Percentiles rank a stretch among this genome's conserved stretches.
Conservation (phyloP, 495 filamentous ascomycete genomes). For the Usnea hakonensis region DNA sequence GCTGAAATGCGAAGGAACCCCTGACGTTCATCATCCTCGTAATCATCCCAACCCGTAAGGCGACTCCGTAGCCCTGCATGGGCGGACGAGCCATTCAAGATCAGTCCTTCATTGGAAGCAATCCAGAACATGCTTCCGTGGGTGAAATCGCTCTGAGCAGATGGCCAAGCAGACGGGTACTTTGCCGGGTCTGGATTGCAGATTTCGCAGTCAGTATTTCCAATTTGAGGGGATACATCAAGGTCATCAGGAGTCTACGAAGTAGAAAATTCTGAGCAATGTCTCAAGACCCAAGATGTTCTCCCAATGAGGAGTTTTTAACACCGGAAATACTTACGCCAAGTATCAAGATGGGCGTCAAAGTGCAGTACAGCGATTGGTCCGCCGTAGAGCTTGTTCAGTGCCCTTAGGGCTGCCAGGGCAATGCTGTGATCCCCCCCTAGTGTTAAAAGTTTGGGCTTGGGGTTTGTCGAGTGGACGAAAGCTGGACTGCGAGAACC, state of each 20-base stretch:
- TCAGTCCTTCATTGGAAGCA: conserved; percentile 64
- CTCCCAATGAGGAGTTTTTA: not conserved
- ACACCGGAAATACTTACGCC: conserved; percentile 34
- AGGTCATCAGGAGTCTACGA: not conserved
- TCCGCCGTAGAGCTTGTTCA: conserved; percentile 60
- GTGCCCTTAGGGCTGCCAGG: conserved; percentile 63
- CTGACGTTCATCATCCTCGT: conserved; percentile 53
- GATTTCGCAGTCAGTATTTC: not conserved
- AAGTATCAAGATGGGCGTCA: conserved; percentile 76
- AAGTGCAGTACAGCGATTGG: conserved; percentile 77
- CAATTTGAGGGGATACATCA: not conserved
- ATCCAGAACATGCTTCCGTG: conserved; percentile 85
- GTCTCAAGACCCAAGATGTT: not conserved
- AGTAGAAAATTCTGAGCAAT: not conserved
- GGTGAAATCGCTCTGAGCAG: conserved; percentile 64
- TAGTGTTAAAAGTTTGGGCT: conserved; percentile 65
- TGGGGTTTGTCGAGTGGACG: conserved; percentile 29
- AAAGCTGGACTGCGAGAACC: conserved; percentile 41
- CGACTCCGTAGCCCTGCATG: conserved; percentile 73
- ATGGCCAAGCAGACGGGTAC: conserved; percentile 66
- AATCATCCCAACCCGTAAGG: conserved; percentile 63
- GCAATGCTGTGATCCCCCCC: conserved; percentile 79
- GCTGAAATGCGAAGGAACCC: conserved; percentile 58
- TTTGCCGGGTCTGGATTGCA: conserved; percentile 48
- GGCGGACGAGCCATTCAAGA: conserved; percentile 58